Evolutionary conservation across 106 monocot species (phyloP).

Genomic region (Dendrobium nobile): DNA sequence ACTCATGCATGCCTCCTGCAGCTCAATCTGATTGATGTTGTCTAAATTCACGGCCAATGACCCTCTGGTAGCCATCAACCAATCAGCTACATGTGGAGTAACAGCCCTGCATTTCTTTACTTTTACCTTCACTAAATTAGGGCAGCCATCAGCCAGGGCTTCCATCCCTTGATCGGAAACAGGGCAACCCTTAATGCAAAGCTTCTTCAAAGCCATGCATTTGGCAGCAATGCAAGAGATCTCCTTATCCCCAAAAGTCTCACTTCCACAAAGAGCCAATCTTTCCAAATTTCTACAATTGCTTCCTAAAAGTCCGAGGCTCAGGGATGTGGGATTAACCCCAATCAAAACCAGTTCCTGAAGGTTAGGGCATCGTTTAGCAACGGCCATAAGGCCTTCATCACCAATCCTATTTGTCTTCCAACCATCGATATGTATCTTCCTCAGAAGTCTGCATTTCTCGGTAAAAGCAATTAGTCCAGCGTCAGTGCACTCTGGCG

Average conservation of each 20-base stretch:
- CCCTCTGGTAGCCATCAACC: slow-evolving; percentile 45
- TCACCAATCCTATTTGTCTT: slow-evolving; percentile 77
- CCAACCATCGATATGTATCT: slow-evolving; percentile 84
- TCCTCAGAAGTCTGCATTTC: slow-evolving; percentile 50
- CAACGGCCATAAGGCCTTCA: slow-evolving; percentile 39
- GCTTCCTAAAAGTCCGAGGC: slow-evolving; percentile 45
- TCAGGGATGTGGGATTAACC: slow-evolving; percentile 64
- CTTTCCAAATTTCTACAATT: slow-evolving; percentile 56
- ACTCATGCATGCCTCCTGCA: slow-evolving; percentile 32
- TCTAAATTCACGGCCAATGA: slow-evolving; percentile 67
- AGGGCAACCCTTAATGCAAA: slow-evolving; percentile 76
- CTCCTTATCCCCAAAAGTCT: slow-evolving; percentile 78
- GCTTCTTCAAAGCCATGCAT: slow-evolving; percentile 66
- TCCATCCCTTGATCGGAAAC: slow-evolving; percentile 68
- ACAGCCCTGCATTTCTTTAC: slow-evolving; percentile 75
- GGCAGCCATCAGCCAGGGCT: slow-evolving; percentile 68
- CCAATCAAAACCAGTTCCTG: slow-evolving; percentile 82
- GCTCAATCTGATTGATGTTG: slow-evolving; percentile 16
- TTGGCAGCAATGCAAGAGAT: slow-evolving; percentile 74
- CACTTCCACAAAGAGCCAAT: slow-evolving; percentile 59
- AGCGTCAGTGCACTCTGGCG: slow-evolving; percentile 55
- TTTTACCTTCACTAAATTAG: slow-evolving; percentile 76
- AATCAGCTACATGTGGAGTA: slow-evolving; percentile 54
- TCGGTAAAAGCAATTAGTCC: slow-evolving; percentile 41
- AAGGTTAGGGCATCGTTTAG: slow-evolving; percentile 42